Base-by-base conservation (phyloP, 805 yeast species). In the Candida glaebosa region DNA sequence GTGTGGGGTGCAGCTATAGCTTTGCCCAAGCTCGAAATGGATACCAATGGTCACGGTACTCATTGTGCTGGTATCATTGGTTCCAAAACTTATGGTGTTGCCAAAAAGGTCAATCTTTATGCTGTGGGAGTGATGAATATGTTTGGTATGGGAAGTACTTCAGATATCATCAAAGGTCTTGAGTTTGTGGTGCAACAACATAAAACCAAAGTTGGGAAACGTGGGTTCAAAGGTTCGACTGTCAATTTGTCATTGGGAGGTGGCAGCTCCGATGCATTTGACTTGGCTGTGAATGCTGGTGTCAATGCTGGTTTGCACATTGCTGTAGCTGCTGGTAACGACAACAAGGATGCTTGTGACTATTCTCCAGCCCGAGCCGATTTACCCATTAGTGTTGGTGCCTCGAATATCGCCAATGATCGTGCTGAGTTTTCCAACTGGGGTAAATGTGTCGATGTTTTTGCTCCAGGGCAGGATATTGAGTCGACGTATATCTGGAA, bases 21-120 rank as follows among this genome's bases (percentile, higher is more conserved):
- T 5, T 57, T 61, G 52, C 68, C 69, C 5, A 52, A 57, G 31
- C 39, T 62, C n/a, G 50, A 57, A 39, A 39, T 54, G 10, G 96
- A 89, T 56, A 63, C 63, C 7, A 81, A 81, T 50, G 96, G 96
- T 0, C 96, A 89, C 58, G 96, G 96, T 0, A 87, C 96, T 0
- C 96, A 88, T 60, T 95, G 90, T 35, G 95, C 96, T 0, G 96
- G 96, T 2, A 67, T 88, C 8, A 75, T 87, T 41, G 96, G 90
- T 0, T 85, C 96, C 2, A 70, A 63, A 39, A 77, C 81, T 1
- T 89, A 69, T 63, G 96, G 96, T 4, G 93, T 87, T 2, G 87
- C 96, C 15, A 89, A 89, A 57, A 51, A 57, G 18, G 70, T 65
- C 15, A 51, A 60, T 16, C 50, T 66, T 22, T 66, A 64, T n/a